Conservation (phyloP, 73 alveolate species). For the Tetrahymena borealis region DNA sequence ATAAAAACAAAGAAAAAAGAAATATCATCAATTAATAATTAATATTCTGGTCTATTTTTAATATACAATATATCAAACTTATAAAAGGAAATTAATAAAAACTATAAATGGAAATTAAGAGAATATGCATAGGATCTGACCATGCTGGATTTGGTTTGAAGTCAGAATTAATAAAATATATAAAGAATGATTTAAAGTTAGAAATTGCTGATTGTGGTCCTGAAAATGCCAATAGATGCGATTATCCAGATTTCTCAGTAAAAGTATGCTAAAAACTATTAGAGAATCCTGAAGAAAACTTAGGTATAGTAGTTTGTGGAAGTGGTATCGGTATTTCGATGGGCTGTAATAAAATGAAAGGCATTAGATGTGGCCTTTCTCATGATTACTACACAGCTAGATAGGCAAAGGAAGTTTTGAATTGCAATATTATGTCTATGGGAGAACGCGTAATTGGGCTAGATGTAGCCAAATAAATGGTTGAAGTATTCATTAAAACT, state of each 20-base stretch:
- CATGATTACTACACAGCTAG: conserved; percentile 61
- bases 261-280: conserved; percentile 39
- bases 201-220: conserved; percentile 51
- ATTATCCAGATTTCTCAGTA: conserved; percentile 53
- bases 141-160: conserved; percentile 62
- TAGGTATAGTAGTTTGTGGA: conserved; percentile 61
- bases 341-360: conserved; percentile 55
- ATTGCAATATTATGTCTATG: conserved; percentile 54
- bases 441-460: conserved; percentile 53
- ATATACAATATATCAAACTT: no score
- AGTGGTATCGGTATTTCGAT: conserved; percentile 69
- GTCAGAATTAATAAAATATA: conserved; percentile 14
- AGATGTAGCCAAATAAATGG: conserved; percentile 53
- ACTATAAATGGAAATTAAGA: not conserved
- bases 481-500: conserved; percentile 34
- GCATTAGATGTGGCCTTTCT: conserved; percentile 64
- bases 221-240: conserved; percentile 29
- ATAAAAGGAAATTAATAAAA: not conserved
- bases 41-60: no score
- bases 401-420: conserved; percentile 32
- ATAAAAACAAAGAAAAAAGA: no score
- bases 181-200: conserved; percentile 13
- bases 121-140: conserved; percentile 52
- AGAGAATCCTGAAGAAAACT: conserved; percentile 12
- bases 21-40: no score